Base-by-base conservation (phyloP, 495 filamentous ascomycete genomes). In the Parmelia sp. region DNA sequence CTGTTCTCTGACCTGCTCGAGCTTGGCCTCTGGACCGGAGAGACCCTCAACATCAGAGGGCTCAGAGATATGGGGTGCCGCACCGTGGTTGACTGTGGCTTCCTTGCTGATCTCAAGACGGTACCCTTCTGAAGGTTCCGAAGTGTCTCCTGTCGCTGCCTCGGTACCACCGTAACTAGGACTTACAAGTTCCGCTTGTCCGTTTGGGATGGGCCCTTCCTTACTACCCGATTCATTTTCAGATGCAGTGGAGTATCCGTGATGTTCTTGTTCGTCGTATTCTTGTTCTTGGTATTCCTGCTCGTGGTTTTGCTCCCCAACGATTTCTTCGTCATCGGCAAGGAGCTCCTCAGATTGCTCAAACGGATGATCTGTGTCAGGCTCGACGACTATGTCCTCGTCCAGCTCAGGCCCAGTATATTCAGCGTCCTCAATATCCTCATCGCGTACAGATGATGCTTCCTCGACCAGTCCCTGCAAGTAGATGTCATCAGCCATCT, bases 401-500 rank as follows among this genome's bases (percentile, higher is more conserved):
- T 60, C 68, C 23, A 19, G 14, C 17, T 61, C 40, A 31, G 35
- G 57, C 12, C 19, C 56, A 49, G 53, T 33, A 19, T 47, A 45
- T n/a, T 47, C 42, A 21, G 44, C 57, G 27, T 65, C 58, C 29
- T 60, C 63, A 10, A 60, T 57, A 33, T 61, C 63, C 61, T 60
- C 64, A 33, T 66, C 64, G 31, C 23, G 64, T 40, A 45, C 39
- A 40, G 45, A 60, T n/a, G 58, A 66, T 36, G 49, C 36, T 51
- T 42, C 47, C 14, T 27, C 42, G 33, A 45, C 17, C n/a, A 37
- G 47, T 33, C 58, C 67, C 27, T 45, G 55, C 33, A 76, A 75
- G 39, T 73, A 75, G 35, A 75, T 72, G 65, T 81, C 79, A 65
- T 80, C 81, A 47, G 71, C 73, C 80, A 82, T 82, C 65, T 79